Evolutionary conservation across 225 moss, liverwort and hornwort genomes (phyloP), one percentile per base, ranked within the genome.

Genomic region (Bryum argenteum): DNA sequence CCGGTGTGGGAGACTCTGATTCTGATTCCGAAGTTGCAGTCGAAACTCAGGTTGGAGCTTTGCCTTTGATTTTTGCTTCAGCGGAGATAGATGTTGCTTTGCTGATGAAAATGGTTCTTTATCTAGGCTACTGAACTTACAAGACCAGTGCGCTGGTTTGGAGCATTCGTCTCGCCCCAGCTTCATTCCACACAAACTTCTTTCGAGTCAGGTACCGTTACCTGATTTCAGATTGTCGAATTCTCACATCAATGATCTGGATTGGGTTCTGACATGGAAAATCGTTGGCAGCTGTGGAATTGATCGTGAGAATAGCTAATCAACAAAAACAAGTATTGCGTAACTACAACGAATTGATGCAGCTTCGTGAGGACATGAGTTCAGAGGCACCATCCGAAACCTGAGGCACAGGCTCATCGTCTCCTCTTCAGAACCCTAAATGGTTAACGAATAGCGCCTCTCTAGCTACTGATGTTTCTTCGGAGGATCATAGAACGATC

Each of bases 131-230:
- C 72, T 38, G 85, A 79, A 50, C 85, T 55, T 52, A 73, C 87
- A 44, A 82, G 75, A 50, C 88, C 90, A 41, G 61, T 91, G 10
- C 75, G 85, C 50, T 91, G 95, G 87, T 95, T 95, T 80, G 95
- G 95, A 54, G 85, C 90, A 58, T 80, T 95, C 52, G 95, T 91
- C 21, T 88, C 91, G 65, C 92, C 92, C 15, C 88, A 88, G 69
- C 79, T 95, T 47, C 91, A 91, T 52, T 72, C 84, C 72, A 84
- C 92, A 21, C 91, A 95, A 69, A 76, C 64, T 47, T 88, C 89
- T 61, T 95, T 95, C 50, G 80, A 81, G 38, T 88, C 78, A 75
- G 95, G 95, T 95, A 73, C 10, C 33, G 33, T 33, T 33, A 6
- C 33, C 33, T 33, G 7, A 4, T 33, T 2, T 33, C 33, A 33